phyloP scores from a whole-genome alignment of 257 asterid genomes.

The Schizonepeta tenuifolia region DNA sequence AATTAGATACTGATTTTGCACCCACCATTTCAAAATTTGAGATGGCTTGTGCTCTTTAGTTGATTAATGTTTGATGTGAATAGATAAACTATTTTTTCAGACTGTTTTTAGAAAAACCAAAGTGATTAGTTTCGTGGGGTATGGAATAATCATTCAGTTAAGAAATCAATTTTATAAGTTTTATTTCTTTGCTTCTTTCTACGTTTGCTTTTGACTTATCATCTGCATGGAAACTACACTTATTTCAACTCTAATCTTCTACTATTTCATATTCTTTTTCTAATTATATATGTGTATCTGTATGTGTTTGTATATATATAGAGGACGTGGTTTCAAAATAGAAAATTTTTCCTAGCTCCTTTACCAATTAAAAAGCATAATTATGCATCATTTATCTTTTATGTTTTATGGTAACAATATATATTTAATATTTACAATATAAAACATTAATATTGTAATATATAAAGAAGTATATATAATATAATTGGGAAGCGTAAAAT shows the following conservation, averaged over 20 bases:
- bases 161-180: slow-evolving; percentile 61
- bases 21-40: slow-evolving; percentile 52
- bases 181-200: slow-evolving; percentile 43
- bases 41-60: slow-evolving; percentile 58
- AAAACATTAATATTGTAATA: too few species aligned
- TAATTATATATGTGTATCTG: neutral
- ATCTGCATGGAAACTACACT: slow-evolving; percentile 51
- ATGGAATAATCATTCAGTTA: slow-evolving; percentile 74
- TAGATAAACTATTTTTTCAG: slow-evolving; percentile 42
- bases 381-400: too few species aligned
- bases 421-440: too few species aligned
- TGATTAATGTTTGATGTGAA: slow-evolving; percentile 60
- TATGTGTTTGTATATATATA: neutral
- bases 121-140: slow-evolving; percentile 61
- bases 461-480: too few species aligned
- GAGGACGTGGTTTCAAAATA: too few species aligned
- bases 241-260: neutral
- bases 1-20: slow-evolving; percentile 66
- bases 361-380: too few species aligned
- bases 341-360: too few species aligned
- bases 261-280: neutral
- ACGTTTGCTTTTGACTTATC: slow-evolving; percentile 57
- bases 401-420: too few species aligned
- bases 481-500: too few species aligned
- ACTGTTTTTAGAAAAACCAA: slow-evolving; percentile 17